Evolutionary conservation across 202 grass and related monocot genomes (phyloP), one percentile per base, ranked within the genome.

Genomic region (Schoenoplectus tabernaemontani): DNA sequence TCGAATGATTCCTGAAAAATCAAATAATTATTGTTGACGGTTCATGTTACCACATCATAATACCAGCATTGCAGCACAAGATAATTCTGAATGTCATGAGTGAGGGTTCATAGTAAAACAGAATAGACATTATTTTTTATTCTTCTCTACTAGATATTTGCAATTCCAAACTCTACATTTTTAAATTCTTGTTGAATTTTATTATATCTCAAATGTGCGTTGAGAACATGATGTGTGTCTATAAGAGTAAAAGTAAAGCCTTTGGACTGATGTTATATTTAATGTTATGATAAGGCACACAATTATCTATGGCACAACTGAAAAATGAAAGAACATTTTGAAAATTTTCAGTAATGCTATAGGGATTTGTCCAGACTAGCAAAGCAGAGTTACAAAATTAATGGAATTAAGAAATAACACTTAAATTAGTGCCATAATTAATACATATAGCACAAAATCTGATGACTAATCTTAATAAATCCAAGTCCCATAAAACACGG

Each of bases 1-100:
- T 82, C 87, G 50, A 88, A 88, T 1, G 87, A 88, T 79, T 85
- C 87, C 87, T 88, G 73, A 36, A 12, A 54, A 63, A 42, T 51
- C 8, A 59, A 11, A 4, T 78, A 51, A 36, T 66, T 13, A 64
- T 26, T 70, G 10, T 64, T 62, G 26, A 4, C 62, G 19, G 13
- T 78, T 78, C 57, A 36, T 20, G 38, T 48, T 15, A 20, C 54
- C 26, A 57, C 48, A 66, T 59, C 0, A 60, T 10, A 50, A 26
- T 48, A 57, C 37, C 36, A 11, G 58, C 32, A 7, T 32, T 71
- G 19, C 61, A 42, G 32, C 34, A 53, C 10, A 3, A 12, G 39
- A 16, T 4, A 30, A 9, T 84, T 44, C 17, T 42, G 57, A 59
- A 39, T 59, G 56, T 41, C 37, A 61, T 39, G 13, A 24, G 15